Evolutionary conservation across 768 basidiomycete genomes (phyloP).

Genomic region (Heimioporus sp.): DNA sequence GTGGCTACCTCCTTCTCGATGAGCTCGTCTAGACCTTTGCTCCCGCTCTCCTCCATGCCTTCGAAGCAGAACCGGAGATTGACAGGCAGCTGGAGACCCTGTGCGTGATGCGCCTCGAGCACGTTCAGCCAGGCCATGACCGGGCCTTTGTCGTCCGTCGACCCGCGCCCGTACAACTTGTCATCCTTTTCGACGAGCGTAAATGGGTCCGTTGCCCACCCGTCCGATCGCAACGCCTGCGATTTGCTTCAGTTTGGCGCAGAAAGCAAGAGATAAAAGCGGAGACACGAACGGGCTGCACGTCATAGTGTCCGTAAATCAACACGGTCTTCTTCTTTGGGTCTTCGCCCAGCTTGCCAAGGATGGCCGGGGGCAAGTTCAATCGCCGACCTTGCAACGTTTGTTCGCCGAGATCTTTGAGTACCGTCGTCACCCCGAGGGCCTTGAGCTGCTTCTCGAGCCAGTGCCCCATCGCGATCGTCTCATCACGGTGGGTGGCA

Average conservation of each 20-base stretch:
- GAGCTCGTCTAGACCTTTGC: slow-evolving; percentile 86
- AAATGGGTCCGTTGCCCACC: slow-evolving; percentile 90
- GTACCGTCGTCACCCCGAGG: slow-evolving; percentile 74
- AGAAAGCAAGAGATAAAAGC: neutral
- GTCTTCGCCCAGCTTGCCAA: slow-evolving; percentile 81
- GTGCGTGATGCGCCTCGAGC: slow-evolving; percentile 75
- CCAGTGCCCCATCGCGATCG: slow-evolving; percentile 85
- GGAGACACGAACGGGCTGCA: slow-evolving; percentile 68
- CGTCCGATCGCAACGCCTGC: slow-evolving; percentile 56
- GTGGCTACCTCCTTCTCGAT: slow-evolving; percentile 70
- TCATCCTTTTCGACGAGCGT: slow-evolving; percentile 53
- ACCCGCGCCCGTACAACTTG: slow-evolving; percentile 80
- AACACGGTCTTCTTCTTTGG: slow-evolving; percentile 90
- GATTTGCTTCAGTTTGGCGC: too few relatives aligned
- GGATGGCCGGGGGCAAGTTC: slow-evolving; percentile 76
- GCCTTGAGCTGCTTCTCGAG: slow-evolving; percentile 68
- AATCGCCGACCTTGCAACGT: slow-evolving; percentile 67
- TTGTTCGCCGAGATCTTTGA: slow-evolving; percentile 77
- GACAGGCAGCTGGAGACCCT: slow-evolving; percentile 72
- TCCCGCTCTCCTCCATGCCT: slow-evolving; percentile 96
- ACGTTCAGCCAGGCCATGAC: slow-evolving; percentile 88
- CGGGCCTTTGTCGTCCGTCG: slow-evolving; percentile 90
- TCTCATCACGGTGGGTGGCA: slow-evolving; percentile 66
- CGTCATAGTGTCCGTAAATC: slow-evolving; percentile 94
- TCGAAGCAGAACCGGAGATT: slow-evolving; percentile 93